Evolutionary conservation across 495 filamentous ascomycete genomes (phyloP), one percentile per base, ranked within the genome.

Genomic region (Penicillium chermesinum): DNA sequence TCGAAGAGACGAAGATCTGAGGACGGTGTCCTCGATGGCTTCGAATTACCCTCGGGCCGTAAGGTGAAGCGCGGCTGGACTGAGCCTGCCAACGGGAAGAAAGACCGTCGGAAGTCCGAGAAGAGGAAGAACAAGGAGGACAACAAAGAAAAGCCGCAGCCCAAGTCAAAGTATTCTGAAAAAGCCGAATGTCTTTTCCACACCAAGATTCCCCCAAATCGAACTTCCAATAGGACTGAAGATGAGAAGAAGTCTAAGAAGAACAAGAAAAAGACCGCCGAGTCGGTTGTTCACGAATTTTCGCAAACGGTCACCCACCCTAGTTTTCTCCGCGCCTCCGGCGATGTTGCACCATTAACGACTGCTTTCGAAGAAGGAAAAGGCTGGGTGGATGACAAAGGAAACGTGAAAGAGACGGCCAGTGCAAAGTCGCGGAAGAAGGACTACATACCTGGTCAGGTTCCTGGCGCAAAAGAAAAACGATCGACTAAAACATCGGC

Each of bases 1-100:
- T 64, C 65, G 25, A 83, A 82, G 65, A 90, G 89, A 70, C 66
- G 73, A 48, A 88, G 86, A 61, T 73, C 72, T 10, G 80, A 80
- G 32, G 70, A 80, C 16, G 76, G 80, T 21, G 75, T 85, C 1
- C 50, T 95, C 0, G 73, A 77, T 9, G 93, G 88, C 2, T 66
- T 85, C 33, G 83, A 89, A 54, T 67, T 98, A 16, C 79, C 85
- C 8, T 72, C 84, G 5, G 83, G 75, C 20, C 76, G 93, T 32
- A 83, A 84, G 56, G 83, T 98, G 37, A 94, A 91, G 70, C 73
- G 93, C 48, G 93, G 91, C 12, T 97, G 93, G 93, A 91, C 86
- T 7, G 84, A 85, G 33, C 73, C 84, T 3, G 71, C 75, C 33
- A 63, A 59, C 21, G 63, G 72, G 27, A 75, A 78, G 54, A 75